Percentiles rank a stretch among this genome's conserved stretches.
phyloP scores from a whole-genome alignment of 441 rosid species.

The Adansonia madagascariensis region DNA sequence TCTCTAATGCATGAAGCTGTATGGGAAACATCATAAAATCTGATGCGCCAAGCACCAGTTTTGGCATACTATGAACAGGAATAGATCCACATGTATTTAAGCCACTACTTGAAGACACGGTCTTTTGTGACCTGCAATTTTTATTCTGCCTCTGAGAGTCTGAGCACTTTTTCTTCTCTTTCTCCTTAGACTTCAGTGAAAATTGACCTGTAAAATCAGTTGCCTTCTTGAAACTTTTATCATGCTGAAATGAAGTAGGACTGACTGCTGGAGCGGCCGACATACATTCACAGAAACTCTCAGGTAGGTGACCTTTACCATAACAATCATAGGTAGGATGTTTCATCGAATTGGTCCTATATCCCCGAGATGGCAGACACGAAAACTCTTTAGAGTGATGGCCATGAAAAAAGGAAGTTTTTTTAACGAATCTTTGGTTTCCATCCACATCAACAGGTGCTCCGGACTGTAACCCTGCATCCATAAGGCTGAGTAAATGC shows the following conservation, averaged over 20 bases:
- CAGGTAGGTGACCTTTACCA: conserved; percentile 43
- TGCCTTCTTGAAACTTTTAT: conserved; percentile 45
- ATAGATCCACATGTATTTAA: conserved; percentile 48
- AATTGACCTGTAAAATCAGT: conserved; percentile 43
- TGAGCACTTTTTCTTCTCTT: conserved; percentile 49
- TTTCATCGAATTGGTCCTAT: conserved; percentile 44
- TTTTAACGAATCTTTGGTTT: conserved; percentile 51
- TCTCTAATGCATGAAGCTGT: conserved; percentile 43
- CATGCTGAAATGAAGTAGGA: conserved; percentile 54
- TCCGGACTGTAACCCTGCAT: conserved; percentile 63
- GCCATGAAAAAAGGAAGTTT: conserved; percentile 50
- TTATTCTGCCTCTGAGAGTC: conserved; percentile 39
- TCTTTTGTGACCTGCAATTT: conserved; percentile 41
- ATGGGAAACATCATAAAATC: conserved; percentile 51
- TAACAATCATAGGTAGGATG: conserved; percentile 39
- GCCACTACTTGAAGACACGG: conserved; percentile 37
- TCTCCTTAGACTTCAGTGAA: conserved; percentile 50
- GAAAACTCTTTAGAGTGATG: conserved; percentile 49
- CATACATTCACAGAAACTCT: conserved; percentile 38
- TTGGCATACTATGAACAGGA: conserved; percentile 47
- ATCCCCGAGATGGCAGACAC: conserved; percentile 46
- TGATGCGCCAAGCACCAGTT: conserved; percentile 45
- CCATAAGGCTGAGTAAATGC: conserved; percentile 94
- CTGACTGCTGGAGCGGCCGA: conserved; percentile 45
- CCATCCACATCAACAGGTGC: conserved; percentile 48